phyloP scores from a whole-genome alignment of 768 basidiomycete species.

The Ephemerocybe angulata region DNA sequence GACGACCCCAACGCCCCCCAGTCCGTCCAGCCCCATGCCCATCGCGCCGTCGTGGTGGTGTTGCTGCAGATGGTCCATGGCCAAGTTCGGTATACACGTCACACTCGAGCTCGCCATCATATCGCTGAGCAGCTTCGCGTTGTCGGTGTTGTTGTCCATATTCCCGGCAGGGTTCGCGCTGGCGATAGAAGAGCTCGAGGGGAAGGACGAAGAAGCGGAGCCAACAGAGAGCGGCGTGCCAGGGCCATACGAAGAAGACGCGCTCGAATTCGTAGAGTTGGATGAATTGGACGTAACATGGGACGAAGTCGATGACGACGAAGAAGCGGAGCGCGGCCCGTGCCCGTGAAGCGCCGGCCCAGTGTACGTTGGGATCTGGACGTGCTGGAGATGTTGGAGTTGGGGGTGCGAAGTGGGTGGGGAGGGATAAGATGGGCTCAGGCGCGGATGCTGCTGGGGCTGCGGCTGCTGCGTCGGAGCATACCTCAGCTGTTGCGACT shows the following conservation, averaged over 20 bases:
- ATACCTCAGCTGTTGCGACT: background rate
- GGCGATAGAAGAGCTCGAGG: background rate
- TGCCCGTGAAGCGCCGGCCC: slow-evolving; percentile 2
- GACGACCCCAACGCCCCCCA: slow-evolving; percentile 6
- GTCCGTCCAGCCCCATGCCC: background rate
- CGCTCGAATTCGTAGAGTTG: background rate
- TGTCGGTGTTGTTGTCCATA: background rate
- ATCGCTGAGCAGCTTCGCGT: background rate
- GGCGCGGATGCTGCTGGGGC: too few relatives aligned
- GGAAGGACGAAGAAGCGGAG: background rate
- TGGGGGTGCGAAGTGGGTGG: background rate
- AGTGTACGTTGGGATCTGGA: slow-evolving; percentile 2
- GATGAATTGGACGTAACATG: slow-evolving; percentile 5
- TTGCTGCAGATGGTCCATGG: too few relatives aligned
- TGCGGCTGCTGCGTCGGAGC: background rate
- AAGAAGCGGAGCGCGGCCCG: slow-evolving; percentile 2
- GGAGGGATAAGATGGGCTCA: slow-evolving; percentile 4
- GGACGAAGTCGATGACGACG: slow-evolving; percentile 8
- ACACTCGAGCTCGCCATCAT: slow-evolving; percentile 2
- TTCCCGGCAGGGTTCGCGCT: background rate
- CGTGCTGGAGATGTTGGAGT: background rate
- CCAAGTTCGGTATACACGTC: background rate
- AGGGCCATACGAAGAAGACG: background rate
- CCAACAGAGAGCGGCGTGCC: background rate
- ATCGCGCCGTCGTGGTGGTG: too few relatives aligned